phyloP scores from a whole-genome alignment of 1,139 yeast genomes.

The Taphrina wiesneri region DNA sequence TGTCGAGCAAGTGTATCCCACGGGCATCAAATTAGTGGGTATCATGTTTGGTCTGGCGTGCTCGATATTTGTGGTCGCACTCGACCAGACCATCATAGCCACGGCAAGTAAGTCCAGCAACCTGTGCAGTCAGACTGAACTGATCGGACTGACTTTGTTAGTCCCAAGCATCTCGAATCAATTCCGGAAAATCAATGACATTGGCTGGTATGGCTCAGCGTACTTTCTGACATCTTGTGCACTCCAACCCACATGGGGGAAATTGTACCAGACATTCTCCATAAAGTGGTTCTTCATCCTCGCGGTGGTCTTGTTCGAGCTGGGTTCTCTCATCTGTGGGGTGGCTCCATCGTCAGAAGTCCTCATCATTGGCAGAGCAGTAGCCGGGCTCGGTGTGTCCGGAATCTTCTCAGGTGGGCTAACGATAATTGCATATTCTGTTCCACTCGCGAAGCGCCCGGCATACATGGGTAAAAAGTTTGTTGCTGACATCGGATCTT shows the following conservation, averaged over 20 bases:
- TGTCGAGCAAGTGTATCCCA: slow-evolving; percentile 9
- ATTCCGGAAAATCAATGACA: slow-evolving; percentile 7
- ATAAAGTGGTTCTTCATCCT: slow-evolving; percentile 55
- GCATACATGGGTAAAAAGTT: slow-evolving; percentile 49
- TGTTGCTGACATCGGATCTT: slow-evolving; percentile 42
- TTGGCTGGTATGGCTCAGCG: slow-evolving; percentile 31
- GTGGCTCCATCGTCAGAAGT: slow-evolving; percentile 58
- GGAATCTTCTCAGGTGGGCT: slow-evolving; percentile 63
- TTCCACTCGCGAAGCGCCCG: slow-evolving; percentile 61
- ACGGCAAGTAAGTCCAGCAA: slow-evolving; percentile 48
- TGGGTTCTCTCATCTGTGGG: slow-evolving; percentile 51
- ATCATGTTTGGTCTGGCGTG: slow-evolving; percentile 51
- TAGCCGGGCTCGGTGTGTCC: slow-evolving; percentile 74
- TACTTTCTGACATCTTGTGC: slow-evolving; percentile 62
- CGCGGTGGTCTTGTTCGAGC: slow-evolving; percentile 59
- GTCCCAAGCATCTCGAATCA: slow-evolving; percentile 17
- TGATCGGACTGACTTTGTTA: neutral
- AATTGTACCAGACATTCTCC: slow-evolving; percentile 61
- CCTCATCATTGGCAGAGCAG: slow-evolving; percentile 68
- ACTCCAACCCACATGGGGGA: slow-evolving; percentile 63
- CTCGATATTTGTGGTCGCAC: slow-evolving; percentile 59
- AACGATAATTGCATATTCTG: slow-evolving; percentile 61
- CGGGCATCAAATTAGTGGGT: slow-evolving; percentile 42
- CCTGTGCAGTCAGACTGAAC: neutral
- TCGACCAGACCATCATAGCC: slow-evolving; percentile 67